These are phyloP conservation scores for Silybum marianum DNA, from an alignment of 129 eudicot species.

Conservation along the genomic window DNA sequence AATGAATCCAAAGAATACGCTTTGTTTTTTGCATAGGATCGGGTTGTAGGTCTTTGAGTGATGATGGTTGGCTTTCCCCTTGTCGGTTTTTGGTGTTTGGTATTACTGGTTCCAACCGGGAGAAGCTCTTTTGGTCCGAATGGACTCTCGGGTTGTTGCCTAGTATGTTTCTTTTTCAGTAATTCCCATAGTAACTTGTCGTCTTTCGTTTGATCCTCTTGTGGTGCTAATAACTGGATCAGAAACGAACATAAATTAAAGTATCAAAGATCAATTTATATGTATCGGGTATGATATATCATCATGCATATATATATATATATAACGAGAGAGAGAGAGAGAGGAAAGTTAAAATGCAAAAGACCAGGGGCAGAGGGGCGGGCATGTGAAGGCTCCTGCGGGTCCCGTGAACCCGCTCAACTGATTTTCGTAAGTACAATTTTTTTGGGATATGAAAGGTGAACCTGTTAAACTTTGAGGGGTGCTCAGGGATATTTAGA, in stretches of 20 bases:
- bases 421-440: background rate
- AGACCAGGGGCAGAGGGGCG: background rate
- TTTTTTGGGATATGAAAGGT: background rate
- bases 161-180: slow-evolving; percentile 47
- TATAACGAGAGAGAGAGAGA: too few species aligned
- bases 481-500: background rate
- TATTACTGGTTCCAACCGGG: slow-evolving; percentile 35
- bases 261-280: background rate
- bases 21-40: slow-evolving; percentile 24
- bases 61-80: slow-evolving; percentile 27
- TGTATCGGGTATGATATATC: background rate
- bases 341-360: too few species aligned
- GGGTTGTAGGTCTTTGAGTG: slow-evolving; percentile 28
- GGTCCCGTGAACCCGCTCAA: background rate
- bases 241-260: background rate
- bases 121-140: slow-evolving; percentile 48
- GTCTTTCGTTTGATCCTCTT: slow-evolving; percentile 55
- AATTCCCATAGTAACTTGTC: slow-evolving; percentile 66
- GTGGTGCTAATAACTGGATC: slow-evolving; percentile 36
- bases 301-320: background rate
- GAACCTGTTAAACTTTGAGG: background rate
- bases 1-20: slow-evolving; percentile 24
- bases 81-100: slow-evolving; percentile 34
- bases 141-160: slow-evolving; percentile 56
- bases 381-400: background rate